Evolutionary conservation across 768 basidiomycete genomes (phyloP).

Genomic region (Lepiota brunneoincarnata): DNA sequence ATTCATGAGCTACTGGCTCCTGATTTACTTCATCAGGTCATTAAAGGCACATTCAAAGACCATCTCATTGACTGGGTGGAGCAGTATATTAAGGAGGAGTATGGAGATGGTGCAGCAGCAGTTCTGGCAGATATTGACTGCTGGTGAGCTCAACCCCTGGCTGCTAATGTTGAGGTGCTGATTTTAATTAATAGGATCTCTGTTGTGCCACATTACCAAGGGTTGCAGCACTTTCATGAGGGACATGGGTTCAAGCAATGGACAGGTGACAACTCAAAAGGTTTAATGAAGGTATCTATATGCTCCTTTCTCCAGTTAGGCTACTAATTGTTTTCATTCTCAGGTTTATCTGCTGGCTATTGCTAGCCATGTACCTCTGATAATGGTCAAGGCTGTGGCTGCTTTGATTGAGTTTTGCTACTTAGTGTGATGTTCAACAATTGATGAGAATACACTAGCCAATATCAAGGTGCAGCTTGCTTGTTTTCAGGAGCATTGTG

Average conservation of each 20-base stretch:
- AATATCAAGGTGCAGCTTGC: conserved; percentile 16
- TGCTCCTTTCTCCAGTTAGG: neutral
- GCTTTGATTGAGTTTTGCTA: conserved; percentile 34
- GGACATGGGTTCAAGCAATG: conserved; percentile 30
- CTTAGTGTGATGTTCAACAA: conserved; percentile 11
- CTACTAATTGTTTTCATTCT: neutral
- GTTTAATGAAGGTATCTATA: conserved; percentile 30
- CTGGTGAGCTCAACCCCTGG: neutral
- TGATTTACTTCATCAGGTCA: conserved; percentile 34
- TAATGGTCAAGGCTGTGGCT: conserved; percentile 17
- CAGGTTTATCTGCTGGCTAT: conserved; percentile 23
- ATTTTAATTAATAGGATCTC: conserved; percentile 15
- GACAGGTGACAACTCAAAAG: conserved; percentile 36
- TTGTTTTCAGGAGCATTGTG: conserved; percentile 25
- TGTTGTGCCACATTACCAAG: conserved; percentile 19
- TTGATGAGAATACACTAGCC: conserved; percentile 11
- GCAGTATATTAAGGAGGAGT: conserved; percentile 22
- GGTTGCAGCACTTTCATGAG: conserved; percentile 23
- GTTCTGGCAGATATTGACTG: conserved; percentile 4
- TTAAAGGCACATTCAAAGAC: conserved; percentile 41
- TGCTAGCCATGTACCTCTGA: conserved; percentile 13
- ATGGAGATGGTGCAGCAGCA: neutral
- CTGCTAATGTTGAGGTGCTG: neutral
- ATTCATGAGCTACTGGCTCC: conserved; percentile 29
- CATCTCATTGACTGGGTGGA: conserved; percentile 36